A percentile compares a stretch with the other conserved stretches of the same genome.
Evolutionary conservation across 495 filamentous ascomycete species (phyloP).

Genomic region (Aspergillus coremiiformis): DNA sequence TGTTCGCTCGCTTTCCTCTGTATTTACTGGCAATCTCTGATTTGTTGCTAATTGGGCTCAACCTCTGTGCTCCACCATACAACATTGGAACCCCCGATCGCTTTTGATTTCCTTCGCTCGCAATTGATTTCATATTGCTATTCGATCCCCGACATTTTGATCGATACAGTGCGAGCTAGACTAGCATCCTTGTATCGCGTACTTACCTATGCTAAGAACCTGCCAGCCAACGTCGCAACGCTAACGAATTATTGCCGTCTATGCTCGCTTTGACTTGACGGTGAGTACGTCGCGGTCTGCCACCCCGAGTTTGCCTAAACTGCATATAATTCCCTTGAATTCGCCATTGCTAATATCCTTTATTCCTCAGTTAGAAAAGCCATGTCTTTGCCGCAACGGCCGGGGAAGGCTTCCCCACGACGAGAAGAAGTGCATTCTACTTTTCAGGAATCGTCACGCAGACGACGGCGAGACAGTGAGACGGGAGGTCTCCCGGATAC

Average conservation of each 20-base stretch:
- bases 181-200: not conserved
- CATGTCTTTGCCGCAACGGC: slow-evolving; percentile 66
- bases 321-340: not conserved
- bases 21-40: not conserved
- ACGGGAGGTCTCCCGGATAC: slow-evolving; percentile 47
- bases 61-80: not conserved
- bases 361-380: not conserved
- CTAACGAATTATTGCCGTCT: not conserved
- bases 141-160: not conserved
- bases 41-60: not conserved
- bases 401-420: slow-evolving; percentile 49
- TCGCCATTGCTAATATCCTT: not conserved
- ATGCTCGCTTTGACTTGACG: not conserved
- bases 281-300: not conserved
- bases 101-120: not conserved
- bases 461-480: slow-evolving; percentile 63
- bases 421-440: slow-evolving; percentile 48
- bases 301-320: no score
- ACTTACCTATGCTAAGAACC: not conserved
- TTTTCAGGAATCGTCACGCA: slow-evolving; percentile 64
- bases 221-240: not conserved
- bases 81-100: not conserved
- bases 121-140: not conserved
- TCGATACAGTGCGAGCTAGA: not conserved
- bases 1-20: slow-evolving; percentile 11